Percentiles rank a stretch among this genome's conserved stretches.
Conservation (phyloP, 2,329 filamentous ascomycete genomes). For the Colletotrichum sp. region DNA sequence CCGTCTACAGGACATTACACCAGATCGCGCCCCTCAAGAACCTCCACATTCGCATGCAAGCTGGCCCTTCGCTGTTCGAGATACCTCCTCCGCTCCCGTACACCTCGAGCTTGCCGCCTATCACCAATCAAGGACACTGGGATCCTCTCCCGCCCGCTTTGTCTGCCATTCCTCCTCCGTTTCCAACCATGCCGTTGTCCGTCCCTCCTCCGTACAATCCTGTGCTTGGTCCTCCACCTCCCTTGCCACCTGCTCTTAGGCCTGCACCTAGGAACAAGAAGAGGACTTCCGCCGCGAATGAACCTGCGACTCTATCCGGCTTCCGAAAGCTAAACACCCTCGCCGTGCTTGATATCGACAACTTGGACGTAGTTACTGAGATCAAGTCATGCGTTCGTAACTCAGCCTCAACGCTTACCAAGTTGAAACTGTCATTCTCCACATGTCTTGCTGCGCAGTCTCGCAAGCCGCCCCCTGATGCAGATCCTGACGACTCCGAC, state of each 20-base stretch:
- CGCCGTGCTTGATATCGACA: conserved; percentile 65
- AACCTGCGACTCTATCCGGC: conserved; percentile 59
- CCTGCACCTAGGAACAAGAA: conserved; percentile 37
- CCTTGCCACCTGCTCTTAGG: conserved; percentile 40
- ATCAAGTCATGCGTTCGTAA: conserved; percentile 60
- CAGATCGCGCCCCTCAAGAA: conserved; percentile 55
- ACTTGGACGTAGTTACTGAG: conserved; percentile 59
- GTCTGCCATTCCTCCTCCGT: conserved; percentile 24
- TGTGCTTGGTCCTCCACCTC: conserved; percentile 27
- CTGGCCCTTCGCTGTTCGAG: conserved; percentile 60
- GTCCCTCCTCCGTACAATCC: conserved; percentile 13
- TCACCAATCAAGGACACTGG: conserved; percentile 20
- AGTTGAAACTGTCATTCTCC: conserved; percentile 65
- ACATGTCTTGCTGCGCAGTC: conserved; percentile 52
- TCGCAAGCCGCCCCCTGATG: conserved; percentile 39
- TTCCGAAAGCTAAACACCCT: conserved; percentile 61
- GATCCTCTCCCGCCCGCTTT: conserved; percentile 14
- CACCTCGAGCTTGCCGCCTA: conserved; percentile 23
- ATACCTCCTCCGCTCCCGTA: conserved; percentile 52
- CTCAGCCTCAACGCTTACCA: conserved; percentile 58
- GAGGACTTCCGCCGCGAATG: conserved; percentile 37
- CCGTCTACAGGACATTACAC: conserved; percentile 63
- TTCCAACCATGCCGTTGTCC: conserved; percentile 10
- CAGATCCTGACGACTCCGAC: conserved; percentile 55
- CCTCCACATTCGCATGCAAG: conserved; percentile 64